Conservation (phyloP, 352 stramenopile species). For the Vaucheria bursata region DNA sequence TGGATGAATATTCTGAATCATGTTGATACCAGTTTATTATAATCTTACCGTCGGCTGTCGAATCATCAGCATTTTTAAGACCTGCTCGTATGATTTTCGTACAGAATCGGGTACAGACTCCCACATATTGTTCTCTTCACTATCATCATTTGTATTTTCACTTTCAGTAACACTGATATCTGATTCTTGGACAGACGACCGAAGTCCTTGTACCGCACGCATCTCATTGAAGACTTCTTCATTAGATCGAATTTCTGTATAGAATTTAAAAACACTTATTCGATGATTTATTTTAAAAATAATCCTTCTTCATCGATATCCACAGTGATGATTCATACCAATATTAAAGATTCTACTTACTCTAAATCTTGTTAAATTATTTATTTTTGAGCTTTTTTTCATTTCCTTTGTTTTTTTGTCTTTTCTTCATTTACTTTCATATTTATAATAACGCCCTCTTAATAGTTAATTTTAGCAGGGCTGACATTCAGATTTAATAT, state of each 20-base stretch:
- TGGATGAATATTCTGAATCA: too few relatives aligned
- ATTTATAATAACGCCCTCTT: too few relatives aligned
- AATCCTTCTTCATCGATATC: constrained; percentile 14
- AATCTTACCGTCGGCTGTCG: background rate
- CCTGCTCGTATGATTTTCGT: background rate
- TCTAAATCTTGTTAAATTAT: background rate
- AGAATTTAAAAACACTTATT: background rate
- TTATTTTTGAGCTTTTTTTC: background rate
- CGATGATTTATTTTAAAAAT: background rate
- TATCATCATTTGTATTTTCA: constrained; percentile 6
- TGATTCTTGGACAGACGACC: background rate
- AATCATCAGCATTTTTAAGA: constrained; percentile 8
- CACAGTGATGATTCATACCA: background rate
- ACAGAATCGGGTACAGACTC: constrained; percentile 14
- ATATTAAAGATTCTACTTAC: background rate
- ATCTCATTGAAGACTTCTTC: constrained; percentile 41
- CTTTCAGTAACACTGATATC: constrained; percentile 1
- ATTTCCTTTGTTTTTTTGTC: background rate
- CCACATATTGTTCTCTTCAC: constrained; percentile 23
- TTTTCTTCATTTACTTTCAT: background rate
- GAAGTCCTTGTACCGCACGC: constrained; percentile 21
- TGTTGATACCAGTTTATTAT: background rate
- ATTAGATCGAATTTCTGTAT: constrained; percentile 19
- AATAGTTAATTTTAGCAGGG: too few relatives aligned
- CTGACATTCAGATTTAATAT: too few relatives aligned